phyloP scores from a whole-genome alignment of 306 rosid species.

The Rubus idaeus region DNA sequence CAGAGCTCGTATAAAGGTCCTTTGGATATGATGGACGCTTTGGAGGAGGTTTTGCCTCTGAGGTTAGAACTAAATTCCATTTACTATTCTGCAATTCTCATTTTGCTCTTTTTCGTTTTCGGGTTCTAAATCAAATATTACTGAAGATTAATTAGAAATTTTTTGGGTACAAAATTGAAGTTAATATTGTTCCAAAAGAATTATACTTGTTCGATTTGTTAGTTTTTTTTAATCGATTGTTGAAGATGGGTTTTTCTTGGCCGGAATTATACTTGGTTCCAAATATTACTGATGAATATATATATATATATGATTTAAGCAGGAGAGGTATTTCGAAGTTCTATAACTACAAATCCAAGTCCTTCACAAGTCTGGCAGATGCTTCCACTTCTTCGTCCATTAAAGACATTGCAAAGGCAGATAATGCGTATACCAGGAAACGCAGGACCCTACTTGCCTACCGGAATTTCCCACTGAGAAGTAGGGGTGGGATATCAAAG shows the following conservation, averaged over 20 bases:
- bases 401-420: slow-evolving; percentile 76
- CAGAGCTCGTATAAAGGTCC: slow-evolving; percentile 67
- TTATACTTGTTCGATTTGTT: no score
- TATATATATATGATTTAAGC: slow-evolving; percentile 13
- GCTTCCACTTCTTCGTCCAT: slow-evolving; percentile 45
- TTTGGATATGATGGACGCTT: slow-evolving; percentile 63
- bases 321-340: slow-evolving; percentile 83
- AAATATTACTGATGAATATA: not conserved
- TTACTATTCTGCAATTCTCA: not conserved
- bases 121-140: not conserved
- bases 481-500: slow-evolving; percentile 70
- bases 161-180: not conserved
- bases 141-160: not conserved
- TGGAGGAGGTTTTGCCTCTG: slow-evolving; percentile 78
- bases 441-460: slow-evolving; percentile 68
- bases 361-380: slow-evolving; percentile 66
- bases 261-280: no score
- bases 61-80: slow-evolving; percentile 37
- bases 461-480: slow-evolving; percentile 47
- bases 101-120: not conserved
- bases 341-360: slow-evolving; percentile 76
- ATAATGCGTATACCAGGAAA: slow-evolving; percentile 65
- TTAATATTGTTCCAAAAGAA: not conserved
- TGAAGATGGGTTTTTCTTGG: no score
- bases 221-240: no score